Evolutionary conservation across 768 basidiomycete species (phyloP).

Genomic region (Calocybe gangraenosa): DNA sequence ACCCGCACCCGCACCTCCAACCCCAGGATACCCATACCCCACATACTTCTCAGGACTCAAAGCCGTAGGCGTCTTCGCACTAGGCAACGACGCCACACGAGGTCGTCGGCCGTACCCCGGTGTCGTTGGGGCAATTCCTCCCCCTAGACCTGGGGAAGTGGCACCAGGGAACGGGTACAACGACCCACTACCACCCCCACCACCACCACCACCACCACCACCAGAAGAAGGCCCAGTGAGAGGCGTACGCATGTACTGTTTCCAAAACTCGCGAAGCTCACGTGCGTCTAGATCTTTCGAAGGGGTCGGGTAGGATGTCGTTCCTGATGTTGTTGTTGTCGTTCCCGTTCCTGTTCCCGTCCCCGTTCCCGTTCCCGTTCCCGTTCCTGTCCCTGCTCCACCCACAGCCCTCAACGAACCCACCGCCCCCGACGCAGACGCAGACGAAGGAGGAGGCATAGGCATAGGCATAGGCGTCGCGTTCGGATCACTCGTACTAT

Average conservation of each 20-base stretch:
- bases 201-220: constrained; percentile 2
- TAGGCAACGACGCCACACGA: constrained; percentile 66
- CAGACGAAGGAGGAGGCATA: background rate
- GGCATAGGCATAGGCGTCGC: constrained; percentile 36
- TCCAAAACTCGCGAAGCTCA: constrained; percentile 72
- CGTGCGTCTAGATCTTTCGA: constrained; percentile 32
- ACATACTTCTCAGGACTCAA: constrained; percentile 21
- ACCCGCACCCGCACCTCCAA: too few relatives aligned
- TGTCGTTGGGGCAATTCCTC: constrained; percentile 2
- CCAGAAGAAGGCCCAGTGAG: constrained; percentile 27
- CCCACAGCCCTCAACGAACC: constrained; percentile 1
- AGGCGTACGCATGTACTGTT: constrained; percentile 68
- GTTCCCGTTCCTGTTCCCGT: too few relatives aligned
- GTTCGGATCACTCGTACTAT: constrained; percentile 11
- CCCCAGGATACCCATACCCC: background rate
- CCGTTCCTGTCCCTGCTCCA: too few relatives aligned
- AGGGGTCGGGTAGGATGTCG: constrained; percentile 21
- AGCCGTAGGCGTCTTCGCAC: constrained; percentile 58
- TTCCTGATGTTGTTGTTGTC: constrained; percentile 16
- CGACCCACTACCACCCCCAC: background rate
- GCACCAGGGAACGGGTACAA: too few relatives aligned
- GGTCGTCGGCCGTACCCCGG: constrained; percentile 26
- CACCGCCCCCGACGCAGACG: background rate
- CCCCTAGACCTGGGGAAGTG: background rate
- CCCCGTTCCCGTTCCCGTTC: too few relatives aligned